These are phyloP conservation scores for Talaromyces stipitatus DNA, from an alignment of 495 filamentous ascomycete species.

Conservation along the genomic window DNA sequence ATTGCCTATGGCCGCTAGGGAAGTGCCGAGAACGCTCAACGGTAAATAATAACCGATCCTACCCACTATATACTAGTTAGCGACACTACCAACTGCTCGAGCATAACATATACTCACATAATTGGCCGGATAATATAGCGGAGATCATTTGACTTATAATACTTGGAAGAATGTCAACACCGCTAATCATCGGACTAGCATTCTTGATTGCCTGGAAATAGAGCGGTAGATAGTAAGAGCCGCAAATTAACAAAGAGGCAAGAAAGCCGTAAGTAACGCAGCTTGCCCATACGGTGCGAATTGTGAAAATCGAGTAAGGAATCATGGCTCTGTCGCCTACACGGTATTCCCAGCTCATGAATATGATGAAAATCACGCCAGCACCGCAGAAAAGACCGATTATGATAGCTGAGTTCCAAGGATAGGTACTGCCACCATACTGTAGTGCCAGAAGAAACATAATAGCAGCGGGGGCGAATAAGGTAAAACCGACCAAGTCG, in stretches of 20 bases:
- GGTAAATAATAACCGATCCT: conserved; percentile 35
- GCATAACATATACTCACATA: not conserved
- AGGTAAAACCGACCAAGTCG: conserved; percentile 39
- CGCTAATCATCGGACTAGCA: conserved; percentile 49
- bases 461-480: conserved; percentile 37
- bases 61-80: not conserved
- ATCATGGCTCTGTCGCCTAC: conserved; percentile 37
- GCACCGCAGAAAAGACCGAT: conserved; percentile 32
- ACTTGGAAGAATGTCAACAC: conserved; percentile 60
- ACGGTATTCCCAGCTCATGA: conserved; percentile 27
- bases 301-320: conserved; percentile 13
- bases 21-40: conserved; percentile 19
- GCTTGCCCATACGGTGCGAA: conserved; percentile 28
- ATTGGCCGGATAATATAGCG: conserved; percentile 43
- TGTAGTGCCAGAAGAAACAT: conserved; percentile 45
- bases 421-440: conserved; percentile 41
- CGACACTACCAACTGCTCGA: too few relatives aligned
- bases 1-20: conserved; percentile 23
- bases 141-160: conserved; percentile 48
- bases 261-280: conserved; percentile 48
- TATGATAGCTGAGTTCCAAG: conserved; percentile 35
- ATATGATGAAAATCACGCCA: conserved; percentile 25
- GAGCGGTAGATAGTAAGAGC: conserved; percentile 59
- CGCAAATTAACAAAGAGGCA: conserved; percentile 47
- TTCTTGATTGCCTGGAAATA: conserved; percentile 66